Evolutionary conservation across 768 basidiomycete species (phyloP), one percentile per base, ranked within the genome.

Genomic region (Hygrocybe punicea): DNA sequence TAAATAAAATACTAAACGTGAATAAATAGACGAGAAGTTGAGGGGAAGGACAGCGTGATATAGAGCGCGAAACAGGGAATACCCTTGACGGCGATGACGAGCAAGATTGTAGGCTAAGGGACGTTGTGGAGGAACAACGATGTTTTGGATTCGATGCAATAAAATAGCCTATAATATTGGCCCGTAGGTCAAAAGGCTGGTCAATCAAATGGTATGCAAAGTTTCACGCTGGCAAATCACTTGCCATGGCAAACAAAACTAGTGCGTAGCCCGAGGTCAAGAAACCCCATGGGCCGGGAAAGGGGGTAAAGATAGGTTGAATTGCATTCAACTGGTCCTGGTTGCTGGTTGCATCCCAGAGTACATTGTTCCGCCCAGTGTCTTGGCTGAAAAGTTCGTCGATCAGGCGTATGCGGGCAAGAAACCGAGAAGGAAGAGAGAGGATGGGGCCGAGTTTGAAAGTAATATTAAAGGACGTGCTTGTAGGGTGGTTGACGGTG

Each of bases 101-200:
- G 49, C 19, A 14, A 50, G 17, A 21, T 42, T 37, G 24, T 53
- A 57, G 24, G 50, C 37, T 8, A 58, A 53, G 11, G 49, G 57
- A 19, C 70, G 69, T 2, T 81, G 81, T 35, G 85, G 81, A 11
- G 89, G 89, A 0, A 88, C 82, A 45, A 90, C 84, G 42, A 89
- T 81, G 66, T 91, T 84, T 62, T 90, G 89, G 57, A 91, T 86
- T 25, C 89, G 81, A 62, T 91, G 86, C 57, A 90, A 70, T 25
- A 91, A 65, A 48, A 91, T 70, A 11, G 83, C 85, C 87, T 89
- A 62, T 3, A n/a, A 19, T n/a, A 25, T 14, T 13, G 48, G 17
- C 29, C n/a, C 51, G 51, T 49, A 33, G 19, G 21, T 51, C 25
- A n/a, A n/a, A n/a, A n/a, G n/a, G 33, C 10, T 46, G 24, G 13